Evolutionary conservation across 139 green algal species (phyloP), one percentile per base, ranked within the genome.

Genomic region (Closterium sp.): DNA sequence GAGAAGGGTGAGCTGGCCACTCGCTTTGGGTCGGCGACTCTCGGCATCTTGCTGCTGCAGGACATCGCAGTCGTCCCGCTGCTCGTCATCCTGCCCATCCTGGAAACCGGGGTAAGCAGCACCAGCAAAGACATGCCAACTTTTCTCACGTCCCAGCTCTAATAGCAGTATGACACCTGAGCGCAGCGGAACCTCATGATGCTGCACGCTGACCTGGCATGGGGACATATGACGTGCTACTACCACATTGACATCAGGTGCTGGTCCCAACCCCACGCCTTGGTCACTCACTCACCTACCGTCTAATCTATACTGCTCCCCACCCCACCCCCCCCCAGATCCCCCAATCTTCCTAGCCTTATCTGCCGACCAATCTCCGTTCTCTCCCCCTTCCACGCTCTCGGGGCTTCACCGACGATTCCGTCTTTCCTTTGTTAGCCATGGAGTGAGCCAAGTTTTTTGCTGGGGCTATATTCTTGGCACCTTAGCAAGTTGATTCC

Each of bases 11-110:
- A 98, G 96, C 91, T 98, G 87, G 81, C 96, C 8, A 98, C 96
- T 0, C 93, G 94, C 1, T 97, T 98, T 94, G 98, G 98, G 1
- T 96, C 95, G 23, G 98, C 97, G 84, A 98, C 98, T n/a, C 95
- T 99, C 64, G 98, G 98, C 32, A 97, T 99, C 90, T 95, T 99
- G 87, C 96, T 99, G 34, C 96, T 99, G 69, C 97, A 98, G 95
- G 98, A 99, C 92, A 95, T 99, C 43, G 98, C 97, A 25, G 98
- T 99, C 23, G 98, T 99, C 84, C 97, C 98, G 88, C 96, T 99
- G 92, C 97, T 99, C 76, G 99, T 99, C 97, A 96, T 99, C 86
- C 98, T 99, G 84, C 98, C 98, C 7, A 96, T 99, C 91, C 95
- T 99, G 85, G 98, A 94, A 66, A 93, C 10, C 23, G 89, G 85